Percentiles rank a stretch among this genome's conserved stretches.
These are phyloP conservation scores for Colletotrichum caudatum DNA, from an alignment of 2,329 filamentous ascomycete species.

Conservation along the genomic window DNA sequence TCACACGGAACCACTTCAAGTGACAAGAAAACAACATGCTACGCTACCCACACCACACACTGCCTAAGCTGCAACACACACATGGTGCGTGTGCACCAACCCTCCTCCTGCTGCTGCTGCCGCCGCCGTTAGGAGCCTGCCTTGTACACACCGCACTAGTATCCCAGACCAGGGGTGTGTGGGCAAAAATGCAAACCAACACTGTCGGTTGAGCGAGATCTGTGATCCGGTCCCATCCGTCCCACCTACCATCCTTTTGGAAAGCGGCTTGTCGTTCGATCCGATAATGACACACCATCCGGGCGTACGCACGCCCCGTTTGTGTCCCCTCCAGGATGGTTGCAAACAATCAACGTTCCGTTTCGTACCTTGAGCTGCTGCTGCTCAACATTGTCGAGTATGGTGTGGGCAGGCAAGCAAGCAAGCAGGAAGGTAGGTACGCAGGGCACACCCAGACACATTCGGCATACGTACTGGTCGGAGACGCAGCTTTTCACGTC, in stretches of 20 bases:
- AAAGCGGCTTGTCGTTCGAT: slow-evolving; percentile 38
- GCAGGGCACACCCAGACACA: slow-evolving; percentile 23
- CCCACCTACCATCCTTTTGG: slow-evolving; percentile 38
- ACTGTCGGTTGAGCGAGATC: slow-evolving; percentile 35
- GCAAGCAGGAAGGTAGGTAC: neutral
- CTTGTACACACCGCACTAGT: too few relatives aligned
- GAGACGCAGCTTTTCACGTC: slow-evolving; percentile 8
- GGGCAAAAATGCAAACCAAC: slow-evolving; percentile 38
- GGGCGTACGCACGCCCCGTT: slow-evolving; percentile 6
- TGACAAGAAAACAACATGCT: slow-evolving; percentile 7
- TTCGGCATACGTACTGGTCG: neutral
- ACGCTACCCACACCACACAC: slow-evolving; percentile 18
- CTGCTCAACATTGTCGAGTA: slow-evolving; percentile 8
- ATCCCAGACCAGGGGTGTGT: slow-evolving; percentile 15
- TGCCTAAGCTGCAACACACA: slow-evolving; percentile 13
- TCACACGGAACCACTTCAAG: neutral
- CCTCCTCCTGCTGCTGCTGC: slow-evolving; percentile 15
- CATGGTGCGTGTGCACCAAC: slow-evolving; percentile 3
- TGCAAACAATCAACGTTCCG: slow-evolving; percentile 43
- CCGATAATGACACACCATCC: slow-evolving; percentile 19
- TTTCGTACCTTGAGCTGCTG: slow-evolving; percentile 38
- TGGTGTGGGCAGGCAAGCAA: neutral
- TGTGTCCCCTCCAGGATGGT: slow-evolving; percentile 22
- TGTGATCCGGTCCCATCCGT: slow-evolving; percentile 38
- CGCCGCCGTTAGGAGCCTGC: slow-evolving; percentile 19